These are phyloP conservation scores for Rhododendron ovatum DNA, from an alignment of 148 eudicot species.

Conservation along the genomic window DNA sequence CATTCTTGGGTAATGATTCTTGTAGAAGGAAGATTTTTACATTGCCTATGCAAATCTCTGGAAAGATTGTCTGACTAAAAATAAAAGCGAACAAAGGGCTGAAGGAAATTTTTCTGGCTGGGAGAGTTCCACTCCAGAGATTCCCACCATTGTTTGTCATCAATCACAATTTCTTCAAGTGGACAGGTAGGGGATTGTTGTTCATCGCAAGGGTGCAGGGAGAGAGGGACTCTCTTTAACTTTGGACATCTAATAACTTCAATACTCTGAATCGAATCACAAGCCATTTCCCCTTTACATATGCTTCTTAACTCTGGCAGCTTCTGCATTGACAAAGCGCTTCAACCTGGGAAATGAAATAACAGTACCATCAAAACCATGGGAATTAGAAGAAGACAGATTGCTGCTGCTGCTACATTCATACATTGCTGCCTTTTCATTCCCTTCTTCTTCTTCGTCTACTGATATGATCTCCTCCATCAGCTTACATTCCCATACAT, in stretches of 20 bases:
- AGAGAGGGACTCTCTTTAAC: constrained; percentile 1
- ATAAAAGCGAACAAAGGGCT: neutral
- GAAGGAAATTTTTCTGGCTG: neutral
- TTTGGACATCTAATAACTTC: constrained; percentile 2
- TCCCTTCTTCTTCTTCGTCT: neutral
- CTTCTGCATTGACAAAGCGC: neutral
- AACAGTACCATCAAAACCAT: neutral
- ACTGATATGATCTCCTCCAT: constrained; percentile 7
- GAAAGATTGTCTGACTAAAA: neutral
- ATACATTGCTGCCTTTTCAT: neutral
- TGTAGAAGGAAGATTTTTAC: neutral
- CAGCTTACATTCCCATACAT: neutral
- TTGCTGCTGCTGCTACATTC: neutral
- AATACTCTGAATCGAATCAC: neutral
- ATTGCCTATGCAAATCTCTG: neutral
- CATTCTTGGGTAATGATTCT: neutral
- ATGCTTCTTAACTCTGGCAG: neutral
- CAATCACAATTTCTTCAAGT: neutral
- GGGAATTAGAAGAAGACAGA: neutral
- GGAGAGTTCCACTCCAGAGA: constrained; percentile 3
- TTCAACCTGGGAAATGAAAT: constrained; percentile 4
- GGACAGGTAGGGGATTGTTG: neutral
- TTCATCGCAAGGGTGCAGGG: neutral
- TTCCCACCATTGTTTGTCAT: constrained; percentile 6
- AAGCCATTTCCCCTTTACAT: neutral